These are phyloP conservation scores for Peniophora sp. DNA, from an alignment of 1,284 basidiomycete genomes.

Conservation along the genomic window DNA sequence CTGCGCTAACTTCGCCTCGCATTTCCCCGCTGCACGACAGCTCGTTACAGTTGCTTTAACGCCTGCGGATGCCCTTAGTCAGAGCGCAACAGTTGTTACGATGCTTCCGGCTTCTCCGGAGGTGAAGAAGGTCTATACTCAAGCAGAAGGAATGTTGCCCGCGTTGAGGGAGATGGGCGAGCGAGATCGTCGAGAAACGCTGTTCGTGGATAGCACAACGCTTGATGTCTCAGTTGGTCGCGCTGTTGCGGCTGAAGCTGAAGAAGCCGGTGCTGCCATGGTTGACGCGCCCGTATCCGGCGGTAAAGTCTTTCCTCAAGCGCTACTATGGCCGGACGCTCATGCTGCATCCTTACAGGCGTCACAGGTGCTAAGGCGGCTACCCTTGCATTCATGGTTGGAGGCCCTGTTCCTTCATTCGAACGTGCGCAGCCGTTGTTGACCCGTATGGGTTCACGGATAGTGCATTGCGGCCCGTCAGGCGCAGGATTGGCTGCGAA, in stretches of 20 bases:
- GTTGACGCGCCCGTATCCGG: conserved; percentile 90
- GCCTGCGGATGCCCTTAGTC: conserved; percentile 57
- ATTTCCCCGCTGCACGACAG: conserved; percentile 42
- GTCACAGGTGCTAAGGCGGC: conserved; percentile 80
- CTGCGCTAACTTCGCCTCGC: conserved; percentile 38
- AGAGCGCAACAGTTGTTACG: conserved; percentile 66
- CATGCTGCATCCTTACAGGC: conserved; percentile 30
- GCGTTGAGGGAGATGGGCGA: conserved; percentile 38
- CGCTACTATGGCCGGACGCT: conserved; percentile 1
- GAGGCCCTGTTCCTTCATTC: conserved; percentile 61
- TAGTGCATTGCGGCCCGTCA: conserved; percentile 81
- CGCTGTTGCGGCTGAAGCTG: conserved; percentile 49
- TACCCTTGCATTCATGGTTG: conserved; percentile 86
- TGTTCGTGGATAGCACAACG: conserved; percentile 86
- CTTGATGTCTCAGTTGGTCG: conserved; percentile 72
- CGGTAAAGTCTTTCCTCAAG: conserved; percentile 32
- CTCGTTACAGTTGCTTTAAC: conserved; percentile 47
- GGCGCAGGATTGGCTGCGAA: conserved; percentile 84
- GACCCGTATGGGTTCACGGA: conserved; percentile 71
- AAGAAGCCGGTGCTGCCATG: conserved; percentile 59
- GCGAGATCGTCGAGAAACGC: conserved; percentile 35
- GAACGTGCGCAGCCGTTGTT: conserved; percentile 53
- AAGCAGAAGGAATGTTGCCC: conserved; percentile 50
- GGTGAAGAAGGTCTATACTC: conserved; percentile 64
- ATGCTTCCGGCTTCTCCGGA: conserved; percentile 87